phyloP scores from a whole-genome alignment of 495 filamentous ascomycete genomes.

The Lindgomyces ingoldianus region DNA sequence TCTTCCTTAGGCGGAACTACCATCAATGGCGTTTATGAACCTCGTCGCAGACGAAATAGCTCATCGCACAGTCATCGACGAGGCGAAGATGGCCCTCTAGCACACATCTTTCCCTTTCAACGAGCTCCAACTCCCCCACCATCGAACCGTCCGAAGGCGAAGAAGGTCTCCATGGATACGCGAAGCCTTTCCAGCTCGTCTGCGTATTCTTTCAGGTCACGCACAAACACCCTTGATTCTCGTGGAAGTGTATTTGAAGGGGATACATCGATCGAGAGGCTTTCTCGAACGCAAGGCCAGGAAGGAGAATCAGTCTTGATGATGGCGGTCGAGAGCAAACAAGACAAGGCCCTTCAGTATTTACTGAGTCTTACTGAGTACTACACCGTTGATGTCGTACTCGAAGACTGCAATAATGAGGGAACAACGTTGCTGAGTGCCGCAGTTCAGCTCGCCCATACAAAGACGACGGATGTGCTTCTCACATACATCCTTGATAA shows the following conservation, averaged over 20 bases:
- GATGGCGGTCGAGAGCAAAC: constrained; percentile 89
- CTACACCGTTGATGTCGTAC: constrained; percentile 65
- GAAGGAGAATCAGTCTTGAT: constrained; percentile 86
- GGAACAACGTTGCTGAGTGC: constrained; percentile 89
- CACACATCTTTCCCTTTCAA: constrained; percentile 90
- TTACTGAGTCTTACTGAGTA: constrained; percentile 73
- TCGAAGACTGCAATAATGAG: constrained; percentile 84
- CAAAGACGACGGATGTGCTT: constrained; percentile 70
- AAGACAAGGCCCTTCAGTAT: constrained; percentile 69
- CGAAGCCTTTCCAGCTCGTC: constrained; percentile 86
- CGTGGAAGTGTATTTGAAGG: constrained; percentile 73
- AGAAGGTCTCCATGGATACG: constrained; percentile 87
- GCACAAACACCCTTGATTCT: constrained; percentile 74
- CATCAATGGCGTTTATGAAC: constrained; percentile 23
- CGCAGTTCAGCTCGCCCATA: constrained; percentile 86
- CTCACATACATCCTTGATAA: constrained; percentile 63
- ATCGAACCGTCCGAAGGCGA: constrained; percentile 48
- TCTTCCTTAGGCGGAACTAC: constrained; percentile 20
- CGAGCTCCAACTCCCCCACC: constrained; percentile 49
- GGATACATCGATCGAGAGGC: constrained; percentile 78
- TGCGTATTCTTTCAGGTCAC: constrained; percentile 71
- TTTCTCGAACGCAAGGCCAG: constrained; percentile 77
- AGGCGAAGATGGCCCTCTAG: constrained; percentile 54
- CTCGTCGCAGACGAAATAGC: not conserved
- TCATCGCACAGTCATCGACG: not conserved